Percentiles rank a stretch among this genome's conserved stretches.
Evolutionary conservation across 148 eudicot species (phyloP).

Genomic region (Camellia sinensis): DNA sequence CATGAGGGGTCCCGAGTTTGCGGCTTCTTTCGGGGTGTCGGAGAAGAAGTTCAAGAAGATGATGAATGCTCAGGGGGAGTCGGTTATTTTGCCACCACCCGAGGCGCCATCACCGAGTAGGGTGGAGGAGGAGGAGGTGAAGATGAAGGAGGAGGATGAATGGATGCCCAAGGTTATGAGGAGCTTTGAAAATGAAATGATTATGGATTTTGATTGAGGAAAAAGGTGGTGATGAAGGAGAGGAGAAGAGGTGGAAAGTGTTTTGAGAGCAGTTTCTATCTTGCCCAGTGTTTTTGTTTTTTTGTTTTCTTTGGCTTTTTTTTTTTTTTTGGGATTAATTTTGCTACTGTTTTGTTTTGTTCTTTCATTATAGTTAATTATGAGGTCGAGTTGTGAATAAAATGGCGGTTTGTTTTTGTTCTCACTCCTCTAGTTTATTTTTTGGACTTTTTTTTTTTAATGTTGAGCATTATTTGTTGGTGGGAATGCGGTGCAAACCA

Average conservation of each 20-base stretch:
- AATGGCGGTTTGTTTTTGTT: background rate
- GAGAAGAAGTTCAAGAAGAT: slow-evolving; percentile 42
- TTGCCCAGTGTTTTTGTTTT: background rate
- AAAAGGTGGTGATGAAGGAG: background rate
- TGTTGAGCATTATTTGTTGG: too few species aligned
- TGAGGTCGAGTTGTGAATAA: background rate
- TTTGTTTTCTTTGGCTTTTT: background rate
- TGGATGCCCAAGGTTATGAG: slow-evolving; percentile 18
- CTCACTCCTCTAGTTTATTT: background rate
- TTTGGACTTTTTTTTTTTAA: background rate
- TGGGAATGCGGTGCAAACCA: too few species aligned
- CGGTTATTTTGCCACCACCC: slow-evolving; percentile 54
- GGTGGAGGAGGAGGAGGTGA: slow-evolving; percentile 1
- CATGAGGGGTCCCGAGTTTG: slow-evolving; percentile 69
- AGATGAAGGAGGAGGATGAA: slow-evolving; percentile 9
- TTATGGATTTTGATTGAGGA: slow-evolving; percentile 33
- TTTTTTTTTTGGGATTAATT: background rate
- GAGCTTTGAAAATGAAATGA: slow-evolving; percentile 30
- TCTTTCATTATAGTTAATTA: too few species aligned
- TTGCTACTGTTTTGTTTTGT: background rate
- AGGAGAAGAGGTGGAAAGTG: background rate
- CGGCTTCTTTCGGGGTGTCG: slow-evolving; percentile 62
- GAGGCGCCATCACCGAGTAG: slow-evolving; percentile 42
- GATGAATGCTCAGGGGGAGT: slow-evolving; percentile 52
- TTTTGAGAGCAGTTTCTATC: background rate